Evolutionary conservation across 306 rosid species (phyloP), one percentile per base, ranked within the genome.

Genomic region (Senna siamea): DNA sequence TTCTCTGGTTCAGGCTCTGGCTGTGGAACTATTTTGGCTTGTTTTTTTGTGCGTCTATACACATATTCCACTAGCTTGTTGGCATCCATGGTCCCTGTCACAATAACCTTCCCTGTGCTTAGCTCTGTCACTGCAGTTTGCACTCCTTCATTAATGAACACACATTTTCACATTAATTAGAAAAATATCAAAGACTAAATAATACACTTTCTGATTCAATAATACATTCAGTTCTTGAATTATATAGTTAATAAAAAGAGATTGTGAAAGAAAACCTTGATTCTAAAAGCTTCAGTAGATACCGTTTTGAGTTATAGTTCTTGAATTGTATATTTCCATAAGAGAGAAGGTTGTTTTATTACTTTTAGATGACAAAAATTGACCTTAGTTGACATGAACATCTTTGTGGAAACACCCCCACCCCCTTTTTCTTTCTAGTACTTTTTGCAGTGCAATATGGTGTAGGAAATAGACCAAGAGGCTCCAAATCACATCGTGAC

Each of bases 61-160:
- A 93, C 98, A 64, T 93, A 93, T 1, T 91, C 96, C 13, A 93
- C 98, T 54, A 93, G 85, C 83, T 89, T 87, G 69, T 87, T 80
- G 51, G 82, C 97, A 70, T 93, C 93, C 96, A 93, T 93, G 1
- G 91, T 91, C 15, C 98, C 97, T 17, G 89, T 93, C 70, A 91
- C 97, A 0, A 43, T 62, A 66, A 93, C 97, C 79, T 89, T 91
- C 51, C 93, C 97, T 35, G 88, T 86, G 52, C 76, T 76, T 2
- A 87, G 70, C 65, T 93, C 98, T 35, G 98, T 89, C 58, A 30
- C 75, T 18, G 89, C 90, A 28, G 89, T 89, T 86, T 91, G 98
- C 37, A 93, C 97, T 53, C 98, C 98, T 90, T 22, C 69, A 79
- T 70, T 57, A 18, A 75, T 56, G 2, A 56, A 64, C 23, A 73